These are phyloP conservation scores for Usnea hakonensis DNA, from an alignment of 495 filamentous ascomycete species.

Conservation along the genomic window DNA sequence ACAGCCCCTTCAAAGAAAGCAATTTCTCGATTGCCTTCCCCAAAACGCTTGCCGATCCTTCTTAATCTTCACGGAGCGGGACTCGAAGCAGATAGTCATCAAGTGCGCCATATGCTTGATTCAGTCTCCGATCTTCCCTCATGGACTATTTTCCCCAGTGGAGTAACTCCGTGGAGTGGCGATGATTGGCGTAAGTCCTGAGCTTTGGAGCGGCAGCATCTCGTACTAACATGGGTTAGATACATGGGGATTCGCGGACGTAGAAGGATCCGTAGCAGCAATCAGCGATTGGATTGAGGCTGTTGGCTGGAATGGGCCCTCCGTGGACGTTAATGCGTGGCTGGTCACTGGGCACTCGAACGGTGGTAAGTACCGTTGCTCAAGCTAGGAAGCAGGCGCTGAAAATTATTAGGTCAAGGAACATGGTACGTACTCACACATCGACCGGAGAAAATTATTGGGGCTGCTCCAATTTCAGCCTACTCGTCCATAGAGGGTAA, in stretches of 20 bases:
- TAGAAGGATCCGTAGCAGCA: conserved; percentile 43
- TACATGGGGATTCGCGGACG: conserved; percentile 50
- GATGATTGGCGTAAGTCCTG: conserved; percentile 52
- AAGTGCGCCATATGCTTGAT: conserved; percentile 42
- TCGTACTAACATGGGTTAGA: conserved; percentile 31
- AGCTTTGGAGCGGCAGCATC: neutral
- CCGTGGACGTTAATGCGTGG: conserved; percentile 41
- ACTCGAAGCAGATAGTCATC: conserved; percentile 42
- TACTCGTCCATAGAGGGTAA: conserved; percentile 54
- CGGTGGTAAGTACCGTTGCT: conserved; percentile 31
- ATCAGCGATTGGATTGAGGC: conserved; percentile 45
- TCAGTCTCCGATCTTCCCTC: conserved; percentile 44
- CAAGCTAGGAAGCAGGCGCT: neutral
- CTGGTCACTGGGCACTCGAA: conserved; percentile 53
- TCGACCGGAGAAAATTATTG: conserved; percentile 49
- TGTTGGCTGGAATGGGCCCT: conserved; percentile 40
- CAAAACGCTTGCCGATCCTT: conserved; percentile 35
- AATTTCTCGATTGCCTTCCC: conserved; percentile 16
- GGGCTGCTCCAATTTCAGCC: conserved; percentile 49
- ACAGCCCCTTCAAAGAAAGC: conserved; percentile 45
- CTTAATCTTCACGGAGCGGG: conserved; percentile 51
- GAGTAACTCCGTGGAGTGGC: conserved; percentile 53
- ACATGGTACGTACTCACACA: conserved; percentile 53
- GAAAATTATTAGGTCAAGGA: conserved; percentile 40
- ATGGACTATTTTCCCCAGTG: conserved; percentile 52